Evolutionary conservation across 2,329 filamentous ascomycete species (phyloP).

Genomic region (Massarina eburnea): DNA sequence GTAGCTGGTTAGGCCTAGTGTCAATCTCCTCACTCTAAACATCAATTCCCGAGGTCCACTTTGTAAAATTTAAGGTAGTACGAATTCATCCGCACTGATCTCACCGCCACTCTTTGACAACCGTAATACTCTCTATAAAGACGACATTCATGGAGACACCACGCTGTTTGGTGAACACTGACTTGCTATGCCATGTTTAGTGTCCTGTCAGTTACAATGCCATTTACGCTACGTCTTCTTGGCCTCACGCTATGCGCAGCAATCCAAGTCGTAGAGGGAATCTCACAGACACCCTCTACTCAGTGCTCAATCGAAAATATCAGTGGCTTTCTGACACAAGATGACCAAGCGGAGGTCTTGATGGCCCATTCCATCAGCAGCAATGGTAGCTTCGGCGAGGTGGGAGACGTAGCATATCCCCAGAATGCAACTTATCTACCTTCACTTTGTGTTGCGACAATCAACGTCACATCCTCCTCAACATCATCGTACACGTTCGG

Average conservation of each 20-base stretch:
- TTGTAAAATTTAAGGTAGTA: too few relatives aligned
- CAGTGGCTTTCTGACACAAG: not conserved
- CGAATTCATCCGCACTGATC: too few relatives aligned
- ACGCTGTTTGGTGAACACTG: too few relatives aligned
- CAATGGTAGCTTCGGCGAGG: slow-evolving; percentile 33
- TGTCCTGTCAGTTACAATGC: not conserved
- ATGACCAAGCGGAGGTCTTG: not conserved
- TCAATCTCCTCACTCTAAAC: too few relatives aligned
- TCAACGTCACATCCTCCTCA: slow-evolving; percentile 27
- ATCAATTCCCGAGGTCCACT: too few relatives aligned
- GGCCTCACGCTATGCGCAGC: not conserved
- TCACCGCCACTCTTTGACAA: too few relatives aligned
- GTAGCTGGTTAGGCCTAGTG: too few relatives aligned
- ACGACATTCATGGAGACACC: too few relatives aligned
- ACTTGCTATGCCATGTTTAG: too few relatives aligned
- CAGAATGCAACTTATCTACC: slow-evolving; percentile 31
- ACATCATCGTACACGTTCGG: slow-evolving; percentile 29
- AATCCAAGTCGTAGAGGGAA: too few relatives aligned
- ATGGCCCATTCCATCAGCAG: slow-evolving; percentile 11
- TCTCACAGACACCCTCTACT: not conserved
- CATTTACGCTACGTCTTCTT: not conserved
- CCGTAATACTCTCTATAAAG: too few relatives aligned
- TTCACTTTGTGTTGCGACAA: slow-evolving; percentile 23
- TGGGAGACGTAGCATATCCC: slow-evolving; percentile 38
- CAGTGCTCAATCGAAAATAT: not conserved